Percentiles rank a stretch among this genome's conserved stretches.
Conservation (phyloP, 2,329 filamentous ascomycete genomes). For the Dactylellina sp. region DNA sequence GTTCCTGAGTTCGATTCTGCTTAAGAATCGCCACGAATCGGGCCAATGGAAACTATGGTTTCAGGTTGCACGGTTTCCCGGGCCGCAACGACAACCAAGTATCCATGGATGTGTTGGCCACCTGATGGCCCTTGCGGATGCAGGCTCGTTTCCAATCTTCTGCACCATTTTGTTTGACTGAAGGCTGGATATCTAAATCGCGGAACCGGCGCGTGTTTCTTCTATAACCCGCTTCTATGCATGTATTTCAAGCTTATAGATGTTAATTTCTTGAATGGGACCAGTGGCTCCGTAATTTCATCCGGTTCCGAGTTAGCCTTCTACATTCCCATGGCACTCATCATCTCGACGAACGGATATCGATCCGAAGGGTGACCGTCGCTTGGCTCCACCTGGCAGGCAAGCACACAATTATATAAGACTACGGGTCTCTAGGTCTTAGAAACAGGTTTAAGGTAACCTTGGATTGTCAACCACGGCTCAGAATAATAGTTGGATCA, state of each 20-base stretch:
- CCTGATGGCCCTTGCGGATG: slow-evolving; percentile 18
- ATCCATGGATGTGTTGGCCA: slow-evolving; percentile 39
- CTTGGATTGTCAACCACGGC: slow-evolving; percentile 4
- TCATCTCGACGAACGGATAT: slow-evolving; percentile 22
- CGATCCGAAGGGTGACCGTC: slow-evolving; percentile 6
- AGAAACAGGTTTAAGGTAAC: neutral
- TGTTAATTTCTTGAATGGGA: slow-evolving; percentile 21
- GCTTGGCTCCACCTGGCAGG: neutral
- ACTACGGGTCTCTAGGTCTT: neutral
- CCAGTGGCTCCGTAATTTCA: slow-evolving; percentile 28
- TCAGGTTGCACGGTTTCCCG: slow-evolving; percentile 52
- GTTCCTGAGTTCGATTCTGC: slow-evolving; percentile 17
- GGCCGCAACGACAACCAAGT: slow-evolving; percentile 34
- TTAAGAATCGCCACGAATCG: neutral
- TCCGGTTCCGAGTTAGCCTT: slow-evolving; percentile 22
- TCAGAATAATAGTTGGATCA: slow-evolving; percentile 4
- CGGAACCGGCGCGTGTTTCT: neutral
- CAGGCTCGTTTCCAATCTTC: slow-evolving; percentile 38
- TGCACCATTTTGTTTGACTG: slow-evolving; percentile 11
- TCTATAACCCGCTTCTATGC: slow-evolving; percentile 15
- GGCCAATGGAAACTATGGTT: slow-evolving; percentile 47
- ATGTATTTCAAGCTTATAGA: slow-evolving; percentile 17
- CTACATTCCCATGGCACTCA: slow-evolving; percentile 28
- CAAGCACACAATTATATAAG: slow-evolving; percentile 25
- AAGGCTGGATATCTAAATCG: too few relatives aligned